Conservation (phyloP, 805 yeast genomes). For the Kodamaea leandrae region DNA sequence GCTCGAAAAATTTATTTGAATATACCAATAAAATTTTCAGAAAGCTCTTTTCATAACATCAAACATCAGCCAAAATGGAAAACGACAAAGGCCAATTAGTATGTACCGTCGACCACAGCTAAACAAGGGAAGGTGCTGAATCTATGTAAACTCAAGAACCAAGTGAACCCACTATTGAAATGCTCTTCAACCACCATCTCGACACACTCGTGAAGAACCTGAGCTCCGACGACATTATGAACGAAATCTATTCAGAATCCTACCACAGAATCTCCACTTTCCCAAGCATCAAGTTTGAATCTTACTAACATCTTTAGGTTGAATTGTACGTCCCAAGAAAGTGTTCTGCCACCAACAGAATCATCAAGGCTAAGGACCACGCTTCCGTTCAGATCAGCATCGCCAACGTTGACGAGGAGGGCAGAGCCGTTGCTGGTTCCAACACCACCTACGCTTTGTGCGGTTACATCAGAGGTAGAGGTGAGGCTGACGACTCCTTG, state of each 20-base stretch:
- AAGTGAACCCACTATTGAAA: too few relatives aligned
- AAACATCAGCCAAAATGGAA: conserved; percentile 74
- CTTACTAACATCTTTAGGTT: conserved; percentile 52
- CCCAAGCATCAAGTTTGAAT: background rate
- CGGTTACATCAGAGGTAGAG: conserved; percentile 97
- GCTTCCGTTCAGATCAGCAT: conserved; percentile 98
- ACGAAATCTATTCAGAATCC: background rate
- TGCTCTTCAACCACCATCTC: too few relatives aligned
- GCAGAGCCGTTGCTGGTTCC: conserved; percentile 88
- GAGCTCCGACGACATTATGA: background rate
- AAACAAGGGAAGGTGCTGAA: background rate
- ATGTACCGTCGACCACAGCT: conserved; percentile 44
- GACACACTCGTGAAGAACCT: too few relatives aligned
- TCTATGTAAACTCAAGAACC: too few relatives aligned
- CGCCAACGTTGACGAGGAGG: conserved; percentile 96
- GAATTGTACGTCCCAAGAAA: conserved; percentile 99
- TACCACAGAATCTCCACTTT: background rate
- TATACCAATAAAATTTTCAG: conserved; percentile 8
- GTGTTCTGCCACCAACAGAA: conserved; percentile 99
- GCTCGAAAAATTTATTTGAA: conserved; percentile 3
- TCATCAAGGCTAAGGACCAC: conserved; percentile 99
- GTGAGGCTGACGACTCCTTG: conserved; percentile 98
- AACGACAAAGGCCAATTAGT: conserved; percentile 99
- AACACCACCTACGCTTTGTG: conserved; percentile 93
- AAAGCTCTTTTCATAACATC: conserved; percentile 7